Base-by-base conservation (phyloP, 2,329 filamentous ascomycete genomes). In the Stromatinia cepivora region DNA sequence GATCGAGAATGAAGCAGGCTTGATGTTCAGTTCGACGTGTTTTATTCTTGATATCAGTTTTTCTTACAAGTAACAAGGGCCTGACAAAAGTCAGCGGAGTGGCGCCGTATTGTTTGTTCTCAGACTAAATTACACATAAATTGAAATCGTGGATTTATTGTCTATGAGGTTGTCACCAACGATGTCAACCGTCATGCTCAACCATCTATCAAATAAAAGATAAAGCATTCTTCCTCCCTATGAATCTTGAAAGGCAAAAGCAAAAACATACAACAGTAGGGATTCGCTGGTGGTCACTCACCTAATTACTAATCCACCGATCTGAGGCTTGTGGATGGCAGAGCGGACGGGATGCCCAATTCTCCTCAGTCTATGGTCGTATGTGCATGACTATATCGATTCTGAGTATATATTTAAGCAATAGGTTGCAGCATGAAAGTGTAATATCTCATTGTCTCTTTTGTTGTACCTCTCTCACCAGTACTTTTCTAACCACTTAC, bases 381-480 rank as follows among this genome's bases (percentile, higher is more conserved):
- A 54, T 34, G 28, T 53, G 13, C 7, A 3, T 4, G 25, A 0
- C 0, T 0, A 0, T 3, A 0, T 0, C 4, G n/a, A 17, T 28
- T 8, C 28, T 25, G 25, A 9, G 4, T 28, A 53, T 53, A 53
- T 28, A 17, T 34, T 34, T 34, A 4, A 5, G 17, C 4, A 28
- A 53, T 53, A 1, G 4, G 25, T n/a, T 28, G 15, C 7, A 8
- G 28, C 13, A 17, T 25, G 17, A 13, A 54, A 10, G 31, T 54
- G 3, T 54, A 54, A 31, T 54, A 9, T 20, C 3, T 31, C 25
- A 31, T 20, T 20, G 7, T 2, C 6, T 1, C 13, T 31, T 31
- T 31, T 10, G 15, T 53, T 20, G 15, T 31, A 7, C 9, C 17
- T 5, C 31, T 20, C 20, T 31, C 9, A 54, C 25, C 2, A 20